phyloP scores from a whole-genome alignment of 768 basidiomycete genomes.

The Suillus decipiens region DNA sequence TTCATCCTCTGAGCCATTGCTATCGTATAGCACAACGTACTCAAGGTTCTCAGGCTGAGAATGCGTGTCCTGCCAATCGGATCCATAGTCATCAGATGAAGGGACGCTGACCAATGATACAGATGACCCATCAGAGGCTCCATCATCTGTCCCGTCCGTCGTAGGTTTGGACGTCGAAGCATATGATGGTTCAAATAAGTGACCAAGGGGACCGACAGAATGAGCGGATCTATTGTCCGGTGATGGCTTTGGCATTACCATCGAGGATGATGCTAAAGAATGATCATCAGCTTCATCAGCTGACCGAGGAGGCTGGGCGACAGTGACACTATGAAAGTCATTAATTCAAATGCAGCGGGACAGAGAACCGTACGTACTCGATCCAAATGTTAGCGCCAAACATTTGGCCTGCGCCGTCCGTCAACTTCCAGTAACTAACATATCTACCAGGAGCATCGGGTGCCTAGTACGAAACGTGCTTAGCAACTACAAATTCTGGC shows the following conservation, averaged over 20 bases:
- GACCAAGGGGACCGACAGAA: constrained; percentile 16
- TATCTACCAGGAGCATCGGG: constrained; percentile 75
- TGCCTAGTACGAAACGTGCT: constrained; percentile 43
- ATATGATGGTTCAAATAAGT: constrained; percentile 14
- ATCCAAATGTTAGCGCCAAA: constrained; percentile 79
- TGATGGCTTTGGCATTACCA: constrained; percentile 59
- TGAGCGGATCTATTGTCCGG: constrained; percentile 20
- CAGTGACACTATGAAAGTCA: constrained; percentile 53
- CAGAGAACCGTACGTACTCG: constrained; percentile 54
- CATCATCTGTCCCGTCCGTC: constrained; percentile 40
- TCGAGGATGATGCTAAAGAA: constrained; percentile 67
- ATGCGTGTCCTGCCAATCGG: constrained; percentile 61
- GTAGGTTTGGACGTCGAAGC: constrained; percentile 30
- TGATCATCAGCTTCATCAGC: constrained; percentile 38
- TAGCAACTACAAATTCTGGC: not conserved
- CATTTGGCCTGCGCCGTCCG: constrained; percentile 52
- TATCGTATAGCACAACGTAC: constrained; percentile 76
- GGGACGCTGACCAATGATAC: constrained; percentile 63
- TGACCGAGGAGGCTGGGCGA: constrained; percentile 49
- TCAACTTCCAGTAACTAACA: constrained; percentile 76
- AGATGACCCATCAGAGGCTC: constrained; percentile 44
- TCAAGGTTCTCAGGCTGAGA: constrained; percentile 48
- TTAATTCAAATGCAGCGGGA: constrained; percentile 9
- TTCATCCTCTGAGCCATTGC: constrained; percentile 57
- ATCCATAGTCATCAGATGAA: constrained; percentile 55